phyloP scores from a whole-genome alignment of 805 yeast genomes.

The Monosporozyma yasuniensis region DNA sequence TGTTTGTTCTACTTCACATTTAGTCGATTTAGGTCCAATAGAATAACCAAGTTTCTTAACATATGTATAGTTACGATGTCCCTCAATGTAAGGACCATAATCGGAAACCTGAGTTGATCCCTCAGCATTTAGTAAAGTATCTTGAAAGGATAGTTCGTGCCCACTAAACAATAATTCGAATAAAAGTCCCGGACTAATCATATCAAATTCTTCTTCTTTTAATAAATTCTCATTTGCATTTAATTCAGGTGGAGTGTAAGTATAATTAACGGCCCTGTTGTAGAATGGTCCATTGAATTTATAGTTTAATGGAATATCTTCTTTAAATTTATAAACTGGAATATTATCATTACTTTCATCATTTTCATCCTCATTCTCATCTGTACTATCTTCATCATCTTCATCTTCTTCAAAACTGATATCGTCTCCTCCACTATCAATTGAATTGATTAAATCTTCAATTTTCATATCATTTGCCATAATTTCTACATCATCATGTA shows the following conservation, averaged over 20 bases:
- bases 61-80: slow-evolving; percentile 49
- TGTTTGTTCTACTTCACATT: slow-evolving; percentile 54
- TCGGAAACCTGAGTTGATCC: slow-evolving; percentile 20
- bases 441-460: slow-evolving; percentile 35
- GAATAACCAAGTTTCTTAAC: slow-evolving; percentile 68
- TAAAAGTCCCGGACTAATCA: slow-evolving; percentile 72
- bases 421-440: neutral
- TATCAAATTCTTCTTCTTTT: slow-evolving; percentile 38
- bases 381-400: neutral
- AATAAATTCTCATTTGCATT: slow-evolving; percentile 43
- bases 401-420: neutral
- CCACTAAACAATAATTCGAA: slow-evolving; percentile 64
- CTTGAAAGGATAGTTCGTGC: slow-evolving; percentile 35
- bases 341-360: slow-evolving; percentile 7
- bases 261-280: neutral
- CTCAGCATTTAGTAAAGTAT: slow-evolving; percentile 34
- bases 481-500: slow-evolving; percentile 2
- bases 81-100: neutral
- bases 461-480: slow-evolving; percentile 19
- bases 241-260: neutral
- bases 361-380: neutral
- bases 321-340: slow-evolving; percentile 15
- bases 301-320: slow-evolving; percentile 30
- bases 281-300: slow-evolving; percentile 47
- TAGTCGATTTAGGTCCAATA: slow-evolving; percentile 89